A percentile compares a stretch with the other conserved stretches of the same genome.
These are phyloP conservation scores for Naganishia vaughanmartiniae DNA, from an alignment of 768 basidiomycete genomes.

Conservation along the genomic window DNA sequence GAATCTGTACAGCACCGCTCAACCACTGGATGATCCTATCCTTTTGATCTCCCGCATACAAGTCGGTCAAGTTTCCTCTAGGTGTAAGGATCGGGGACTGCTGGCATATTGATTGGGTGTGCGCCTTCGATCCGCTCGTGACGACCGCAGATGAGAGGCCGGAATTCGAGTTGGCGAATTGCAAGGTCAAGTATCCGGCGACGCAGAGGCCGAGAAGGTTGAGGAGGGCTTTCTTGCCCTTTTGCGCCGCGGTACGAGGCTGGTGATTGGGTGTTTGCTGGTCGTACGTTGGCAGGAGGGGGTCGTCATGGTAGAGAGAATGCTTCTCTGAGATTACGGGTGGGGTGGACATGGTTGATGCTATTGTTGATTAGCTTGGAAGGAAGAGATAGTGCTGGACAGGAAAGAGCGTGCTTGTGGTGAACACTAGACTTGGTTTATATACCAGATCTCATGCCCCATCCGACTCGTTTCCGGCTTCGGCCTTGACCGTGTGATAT, in stretches of 20 bases:
- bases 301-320: not conserved
- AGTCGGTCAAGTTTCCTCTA: slow-evolving; percentile 25
- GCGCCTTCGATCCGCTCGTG: not conserved
- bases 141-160: not conserved
- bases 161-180: not conserved
- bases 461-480: too few species aligned
- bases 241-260: not conserved
- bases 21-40: slow-evolving; percentile 38
- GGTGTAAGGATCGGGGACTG: slow-evolving; percentile 29
- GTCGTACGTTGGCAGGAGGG: not conserved
- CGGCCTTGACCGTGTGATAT: too few species aligned
- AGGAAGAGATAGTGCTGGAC: not conserved
- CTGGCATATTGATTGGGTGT: slow-evolving; percentile 18
- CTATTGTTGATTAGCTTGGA: not conserved
- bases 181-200: slow-evolving; percentile 7
- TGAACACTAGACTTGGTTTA: not conserved
- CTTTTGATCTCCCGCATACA: slow-evolving; percentile 25
- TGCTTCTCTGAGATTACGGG: not conserved
- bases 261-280: too few species aligned
- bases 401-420: not conserved
- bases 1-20: slow-evolving; percentile 42
- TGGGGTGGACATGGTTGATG: slow-evolving; percentile 1
- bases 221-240: slow-evolving; percentile 4
- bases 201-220: slow-evolving; percentile 13
- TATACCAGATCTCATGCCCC: not conserved